Conservation (phyloP, 257 asterid genomes). For the Vinca minor region DNA sequence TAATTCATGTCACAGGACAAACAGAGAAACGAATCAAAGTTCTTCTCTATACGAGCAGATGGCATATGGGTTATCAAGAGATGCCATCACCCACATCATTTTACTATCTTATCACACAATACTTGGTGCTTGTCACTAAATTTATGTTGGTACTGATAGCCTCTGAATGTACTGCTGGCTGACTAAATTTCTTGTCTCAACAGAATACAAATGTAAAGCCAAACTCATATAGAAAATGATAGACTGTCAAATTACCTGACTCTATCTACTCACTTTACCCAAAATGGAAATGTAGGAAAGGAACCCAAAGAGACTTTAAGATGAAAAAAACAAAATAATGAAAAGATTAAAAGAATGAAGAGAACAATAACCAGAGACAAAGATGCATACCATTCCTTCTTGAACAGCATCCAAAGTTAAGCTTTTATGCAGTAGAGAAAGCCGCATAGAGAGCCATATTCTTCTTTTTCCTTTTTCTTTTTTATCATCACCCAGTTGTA, state of each 20-base stretch:
- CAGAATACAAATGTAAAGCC: not conserved
- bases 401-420: constrained; percentile 68
- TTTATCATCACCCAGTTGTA: constrained; percentile 72
- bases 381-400: constrained; percentile 82
- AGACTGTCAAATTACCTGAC: not conserved
- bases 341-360: not conserved
- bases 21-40: not conserved
- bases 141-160: not conserved
- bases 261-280: not conserved
- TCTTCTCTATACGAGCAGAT: not conserved
- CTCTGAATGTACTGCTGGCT: not conserved
- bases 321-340: not conserved
- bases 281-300: not conserved
- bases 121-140: not conserved
- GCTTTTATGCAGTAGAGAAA: constrained; percentile 63
- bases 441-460: constrained; percentile 91
- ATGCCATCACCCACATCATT: not conserved
- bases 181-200: not conserved
- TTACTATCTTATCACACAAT: not conserved
- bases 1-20: not conserved
- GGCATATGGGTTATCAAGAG: constrained; percentile 1
- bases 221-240: not conserved
- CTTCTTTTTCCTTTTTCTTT: constrained; percentile 69
- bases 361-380: constrained; percentile 7
- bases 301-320: not conserved